These are phyloP conservation scores for Ambrosia artemisiifolia DNA, from an alignment of 129 eudicot genomes.

Conservation along the genomic window DNA sequence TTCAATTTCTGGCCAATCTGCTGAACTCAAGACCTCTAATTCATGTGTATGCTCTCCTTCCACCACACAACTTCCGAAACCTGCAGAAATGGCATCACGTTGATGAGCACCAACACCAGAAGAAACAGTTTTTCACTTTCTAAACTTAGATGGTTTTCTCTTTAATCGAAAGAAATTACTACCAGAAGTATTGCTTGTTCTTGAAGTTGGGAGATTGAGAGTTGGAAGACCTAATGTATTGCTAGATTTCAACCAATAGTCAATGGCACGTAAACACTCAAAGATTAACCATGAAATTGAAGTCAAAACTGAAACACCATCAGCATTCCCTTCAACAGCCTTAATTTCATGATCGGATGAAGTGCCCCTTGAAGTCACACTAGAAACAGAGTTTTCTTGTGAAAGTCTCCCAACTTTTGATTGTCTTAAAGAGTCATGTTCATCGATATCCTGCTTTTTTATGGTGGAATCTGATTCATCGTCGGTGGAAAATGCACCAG, in stretches of 20 bases:
- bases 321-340: constrained; percentile 27
- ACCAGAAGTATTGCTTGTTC: constrained; percentile 34
- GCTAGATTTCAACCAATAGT: constrained; percentile 51
- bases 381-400: constrained; percentile 71
- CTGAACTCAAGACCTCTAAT: constrained; percentile 66
- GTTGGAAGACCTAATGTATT: constrained; percentile 36
- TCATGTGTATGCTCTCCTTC: constrained; percentile 55
- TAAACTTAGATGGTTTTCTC: constrained; percentile 53
- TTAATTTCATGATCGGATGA: constrained; percentile 33
- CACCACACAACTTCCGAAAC: constrained; percentile 35
- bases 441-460: constrained; percentile 48
- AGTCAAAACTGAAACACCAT: constrained; percentile 38
- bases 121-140: constrained; percentile 44
- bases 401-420: constrained; percentile 96
- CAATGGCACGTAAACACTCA: constrained; percentile 75
- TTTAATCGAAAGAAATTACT: constrained; percentile 56
- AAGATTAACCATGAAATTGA: constrained; percentile 60
- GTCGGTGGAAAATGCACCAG: constrained; percentile 67
- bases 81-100: constrained; percentile 29
- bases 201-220: constrained; percentile 30
- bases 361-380: constrained; percentile 47
- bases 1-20: constrained; percentile 81
- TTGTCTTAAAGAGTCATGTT: constrained; percentile 66
- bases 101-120: constrained; percentile 38
- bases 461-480: constrained; percentile 35